Conservation (phyloP, 495 filamentous ascomycete species). For the Trichocladium antarcticum region DNA sequence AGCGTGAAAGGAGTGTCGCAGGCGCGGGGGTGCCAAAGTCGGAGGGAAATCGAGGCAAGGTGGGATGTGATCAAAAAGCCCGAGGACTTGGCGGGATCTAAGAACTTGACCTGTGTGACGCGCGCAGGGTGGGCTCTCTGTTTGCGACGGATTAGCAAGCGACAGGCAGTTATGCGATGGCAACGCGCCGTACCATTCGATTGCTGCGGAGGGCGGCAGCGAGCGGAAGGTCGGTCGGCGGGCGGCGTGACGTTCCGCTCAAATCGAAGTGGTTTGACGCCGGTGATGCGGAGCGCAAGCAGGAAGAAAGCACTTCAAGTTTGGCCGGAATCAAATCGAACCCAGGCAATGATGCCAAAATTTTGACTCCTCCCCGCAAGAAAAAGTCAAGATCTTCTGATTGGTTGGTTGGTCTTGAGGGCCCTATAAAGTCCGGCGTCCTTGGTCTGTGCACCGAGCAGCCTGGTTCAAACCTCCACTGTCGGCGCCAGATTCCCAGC, state of each 20-base stretch:
- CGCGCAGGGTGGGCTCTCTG: constrained; percentile 13
- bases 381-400: constrained; percentile 14
- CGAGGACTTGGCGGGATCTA: constrained; percentile 12
- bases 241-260: constrained; percentile 1
- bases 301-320: background rate
- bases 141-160: constrained; percentile 6
- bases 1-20: background rate
- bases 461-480: too few species aligned
- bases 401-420: constrained; percentile 13
- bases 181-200: background rate
- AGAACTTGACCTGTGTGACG: constrained; percentile 15
- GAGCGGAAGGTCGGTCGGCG: background rate
- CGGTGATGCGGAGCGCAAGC: constrained; percentile 13
- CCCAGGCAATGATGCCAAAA: constrained; percentile 24
- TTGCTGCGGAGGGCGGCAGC: constrained; percentile 7
- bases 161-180: background rate
- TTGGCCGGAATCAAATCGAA: constrained; percentile 9
- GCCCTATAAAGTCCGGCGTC: background rate
- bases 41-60: background rate
- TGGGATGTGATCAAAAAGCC: constrained; percentile 7
- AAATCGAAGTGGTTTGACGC: constrained; percentile 5
- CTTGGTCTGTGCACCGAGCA: background rate
- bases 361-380: constrained; percentile 26
- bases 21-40: background rate
- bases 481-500: too few species aligned